Evolutionary conservation across 1,139 yeast genomes (phyloP), one percentile per base, ranked within the genome.

Genomic region (Debaryomyces sp.): DNA sequence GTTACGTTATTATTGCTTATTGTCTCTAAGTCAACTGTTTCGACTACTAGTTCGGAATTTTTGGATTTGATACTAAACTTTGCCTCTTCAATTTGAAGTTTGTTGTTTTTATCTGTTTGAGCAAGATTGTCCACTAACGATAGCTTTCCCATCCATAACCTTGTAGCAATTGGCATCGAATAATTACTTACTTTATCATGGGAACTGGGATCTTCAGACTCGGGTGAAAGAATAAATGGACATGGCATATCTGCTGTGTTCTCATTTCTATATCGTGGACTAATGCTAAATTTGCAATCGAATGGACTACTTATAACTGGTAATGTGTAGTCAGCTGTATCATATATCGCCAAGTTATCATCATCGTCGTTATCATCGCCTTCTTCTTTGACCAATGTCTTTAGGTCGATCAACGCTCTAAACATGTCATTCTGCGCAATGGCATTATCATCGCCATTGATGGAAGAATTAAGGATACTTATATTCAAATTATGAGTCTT

Each of bases 101-200:
- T 60, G 61, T 37, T 15, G 21, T 39, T 24, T 44, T 42, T 21
- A 37, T 24, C 45, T 3, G 38, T 29, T 27, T 39, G 34, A 6
- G 22, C n/a, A 18, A 41, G 33, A n/a, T 49, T 47, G 29, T 57
- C 61, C 6, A 50, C 44, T 4, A 73, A 44, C 0, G 50, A 41
- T 3, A 68, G 51, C 36, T 66, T 68, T 6, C 72, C 74, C 36
- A 64, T 55, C 87, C 87, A 82, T 7, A 65, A 54, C 46, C 87
- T 64, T 2, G 73, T 62, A 4, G 79, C 77, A 37, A 71, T 67
- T 0, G 85, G 83, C 63, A 72, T 62, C 5, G 71, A 59, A 4
- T 58, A 45, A 12, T 61, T 60, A 17, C 50, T 57, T 2, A 49
- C 37, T 7, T 51, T 53, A 6, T 52, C 58, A 7, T 56, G 51